Evolutionary conservation across 805 yeast genomes (phyloP).

Genomic region (Candida rishiriensis): DNA sequence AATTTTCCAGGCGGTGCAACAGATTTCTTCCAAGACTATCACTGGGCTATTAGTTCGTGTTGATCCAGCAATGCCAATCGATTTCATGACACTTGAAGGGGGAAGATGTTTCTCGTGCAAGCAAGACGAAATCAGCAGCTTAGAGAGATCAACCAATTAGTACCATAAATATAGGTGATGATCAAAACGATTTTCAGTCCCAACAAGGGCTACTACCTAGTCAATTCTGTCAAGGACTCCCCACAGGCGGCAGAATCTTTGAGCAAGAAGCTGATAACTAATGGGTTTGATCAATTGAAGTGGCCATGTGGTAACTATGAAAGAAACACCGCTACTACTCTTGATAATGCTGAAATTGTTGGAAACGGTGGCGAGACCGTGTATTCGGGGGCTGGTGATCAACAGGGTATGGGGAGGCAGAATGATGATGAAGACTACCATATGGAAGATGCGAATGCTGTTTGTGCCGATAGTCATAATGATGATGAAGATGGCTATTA

Average conservation of each 20-base stretch:
- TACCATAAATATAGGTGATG: not conserved
- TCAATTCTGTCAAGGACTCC: conserved; percentile 10
- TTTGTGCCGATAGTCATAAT: conserved; percentile 31
- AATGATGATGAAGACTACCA: not conserved
- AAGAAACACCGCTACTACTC: not conserved
- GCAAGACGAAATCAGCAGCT: too few species aligned
- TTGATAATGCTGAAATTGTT: too few species aligned
- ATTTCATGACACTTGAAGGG: too few species aligned
- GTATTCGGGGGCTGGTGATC: too few species aligned
- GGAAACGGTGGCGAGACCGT: too few species aligned
- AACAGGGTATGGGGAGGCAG: too few species aligned
- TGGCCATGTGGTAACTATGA: conserved; percentile 25
- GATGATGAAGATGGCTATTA: conserved; percentile 28
- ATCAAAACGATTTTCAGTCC: conserved; percentile 17
- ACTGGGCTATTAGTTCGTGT: too few species aligned
- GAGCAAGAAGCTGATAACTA: conserved; percentile 17
- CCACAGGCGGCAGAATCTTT: conserved; percentile 9
- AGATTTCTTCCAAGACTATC: too few species aligned
- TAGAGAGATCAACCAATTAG: too few species aligned
- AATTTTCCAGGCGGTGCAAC: too few species aligned
- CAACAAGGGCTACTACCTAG: conserved; percentile 19
- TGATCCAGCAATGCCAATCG: too few species aligned
- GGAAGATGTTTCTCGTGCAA: too few species aligned
- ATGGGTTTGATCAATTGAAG: conserved; percentile 41
- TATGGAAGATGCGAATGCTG: conserved; percentile 1